Evolutionary conservation across 1,284 basidiomycete species (phyloP), one percentile per base, ranked within the genome.

Genomic region (Puccinia polysora): DNA sequence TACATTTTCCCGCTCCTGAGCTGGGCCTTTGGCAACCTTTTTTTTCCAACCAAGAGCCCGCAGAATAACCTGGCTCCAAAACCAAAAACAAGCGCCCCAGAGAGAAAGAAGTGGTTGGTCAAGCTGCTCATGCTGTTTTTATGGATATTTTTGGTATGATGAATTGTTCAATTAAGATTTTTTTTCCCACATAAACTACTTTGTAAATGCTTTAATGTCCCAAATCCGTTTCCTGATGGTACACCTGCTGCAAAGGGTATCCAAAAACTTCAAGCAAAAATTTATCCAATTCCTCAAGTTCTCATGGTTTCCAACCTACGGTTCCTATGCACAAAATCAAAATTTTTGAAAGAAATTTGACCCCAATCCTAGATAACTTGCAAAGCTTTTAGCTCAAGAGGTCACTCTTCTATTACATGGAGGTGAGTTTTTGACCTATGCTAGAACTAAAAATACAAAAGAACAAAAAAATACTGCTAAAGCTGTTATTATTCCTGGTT

Each of bases 191-290:
- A 85, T 23, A 84, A 84, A 74, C 81, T 97, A 65, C 82, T 98
- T 18, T 97, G 92, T 81, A 96, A 94, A 80, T 86, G 95, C n/a
- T 96, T 97, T 79, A 89, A 90, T 0, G 89, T 97, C 43, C 88
- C 88, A 75, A 90, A 94, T 78, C 94, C 88, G 2, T 85, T 88
- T 75, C 85, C 85, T 0, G 82, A 83, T 59, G 82, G 82, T 77
- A 74, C 75, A 4, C 73, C 76, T 14, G 53, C 77, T n/a, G 76
- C n/a, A 74, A 1, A 53, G 77, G 5, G 56, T 49, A 52, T 38
- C 75, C 14, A n/a, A 60, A 77, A 38, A 73, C 76, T 20, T 74
- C 73, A 1, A 74, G 74, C 34, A 73, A 77, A 75, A 75, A 74
- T 20, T 76, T 75, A 34, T 73, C 77, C 65, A 74, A 74, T 15